Evolutionary conservation across 2,329 filamentous ascomycete genomes (phyloP), one percentile per base, ranked within the genome.

Genomic region (Remersonia thermophila): DNA sequence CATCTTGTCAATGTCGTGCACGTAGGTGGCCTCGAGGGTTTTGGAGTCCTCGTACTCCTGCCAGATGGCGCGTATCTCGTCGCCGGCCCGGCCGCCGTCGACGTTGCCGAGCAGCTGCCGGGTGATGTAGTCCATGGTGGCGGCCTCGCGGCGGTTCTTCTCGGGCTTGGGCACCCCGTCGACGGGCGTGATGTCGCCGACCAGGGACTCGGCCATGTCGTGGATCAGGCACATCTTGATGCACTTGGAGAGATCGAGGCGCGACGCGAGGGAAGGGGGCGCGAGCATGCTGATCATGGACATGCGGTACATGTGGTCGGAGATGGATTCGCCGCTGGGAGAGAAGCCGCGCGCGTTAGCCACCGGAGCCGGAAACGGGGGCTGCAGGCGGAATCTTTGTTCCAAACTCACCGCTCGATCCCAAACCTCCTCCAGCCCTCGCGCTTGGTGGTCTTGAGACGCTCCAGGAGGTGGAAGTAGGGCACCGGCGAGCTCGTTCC

Each of bases 271-370:
- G 1, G 80, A 62, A 0, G 83, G 69, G 2, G 91, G 89, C 2
- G 85, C 86, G 46, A 95, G 74, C 78, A 98, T 83, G 45, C 84
- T 86, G 58, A 98, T 85, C 48, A 98, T 73, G 33, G 87, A 85
- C 91, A 98, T 98, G 62, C 91, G 86, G 63, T 96, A 98, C 91
- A 98, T 98, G 69, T 98, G 91, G 63, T 98, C 91, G 36, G 84
- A 73, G 54, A 98, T 95, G 2, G 85, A 93, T 60, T 98, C 91
- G 56, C 84, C 82, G 39, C 71, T 77, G 44, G 5, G 61, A 17
- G 43, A 33, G 11, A n/a, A n/a, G n/a, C n/a, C n/a, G 6, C 15
- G 11, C n/a, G n/a, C 18, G 37, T 44, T 23, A 46, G 41, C 12
- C n/a, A n/a, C n/a, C n/a, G n/a, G n/a, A n/a, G n/a, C n/a, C n/a